Conservation (phyloP, 495 filamentous ascomycete species). For the Collariella sp. region DNA sequence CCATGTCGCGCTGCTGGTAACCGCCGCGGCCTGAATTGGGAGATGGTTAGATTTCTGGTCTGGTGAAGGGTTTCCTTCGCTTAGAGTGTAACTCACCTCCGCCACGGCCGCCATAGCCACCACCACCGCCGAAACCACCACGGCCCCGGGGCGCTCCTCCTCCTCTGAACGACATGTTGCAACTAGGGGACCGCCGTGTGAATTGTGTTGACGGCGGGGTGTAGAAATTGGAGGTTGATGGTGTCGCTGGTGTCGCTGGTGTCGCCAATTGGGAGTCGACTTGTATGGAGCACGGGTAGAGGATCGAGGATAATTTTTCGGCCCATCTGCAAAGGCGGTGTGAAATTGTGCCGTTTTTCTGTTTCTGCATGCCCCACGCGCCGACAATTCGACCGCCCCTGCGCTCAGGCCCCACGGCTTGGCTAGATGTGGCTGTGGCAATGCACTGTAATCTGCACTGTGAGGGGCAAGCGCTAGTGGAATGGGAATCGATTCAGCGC, state of each 20-base stretch:
- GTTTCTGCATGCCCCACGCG: not conserved
- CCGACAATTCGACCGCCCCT: too few relatives aligned
- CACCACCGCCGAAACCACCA: too few relatives aligned
- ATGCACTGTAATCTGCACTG: conserved; percentile 6
- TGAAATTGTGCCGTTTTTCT: conserved; percentile 6
- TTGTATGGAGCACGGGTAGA: not conserved
- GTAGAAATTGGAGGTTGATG: not conserved
- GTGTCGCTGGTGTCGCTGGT: not conserved
- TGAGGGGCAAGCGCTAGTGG: conserved; percentile 2
- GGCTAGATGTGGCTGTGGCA: not conserved
- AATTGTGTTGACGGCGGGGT: conserved; percentile 8
- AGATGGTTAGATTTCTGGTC: not conserved
- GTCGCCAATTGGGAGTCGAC: not conserved
- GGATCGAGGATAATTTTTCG: conserved; percentile 12
- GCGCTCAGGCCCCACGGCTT: not conserved
- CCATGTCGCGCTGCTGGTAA: conserved; percentile 44
- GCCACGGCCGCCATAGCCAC: conserved; percentile 11
- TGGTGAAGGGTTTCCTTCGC: not conserved
- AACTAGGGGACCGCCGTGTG: conserved; percentile 4
- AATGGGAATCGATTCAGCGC: not conserved
- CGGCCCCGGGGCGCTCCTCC: conserved; percentile 24
- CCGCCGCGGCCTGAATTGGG: conserved; percentile 41
- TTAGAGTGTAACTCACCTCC: conserved; percentile 18
- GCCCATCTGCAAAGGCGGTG: conserved; percentile 13
- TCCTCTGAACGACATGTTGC: conserved; percentile 26